Percentiles rank a stretch among this genome's conserved stretches.
Conservation (phyloP, 371 early-diverging fungal species). For the Rhizomucor pusillus region DNA sequence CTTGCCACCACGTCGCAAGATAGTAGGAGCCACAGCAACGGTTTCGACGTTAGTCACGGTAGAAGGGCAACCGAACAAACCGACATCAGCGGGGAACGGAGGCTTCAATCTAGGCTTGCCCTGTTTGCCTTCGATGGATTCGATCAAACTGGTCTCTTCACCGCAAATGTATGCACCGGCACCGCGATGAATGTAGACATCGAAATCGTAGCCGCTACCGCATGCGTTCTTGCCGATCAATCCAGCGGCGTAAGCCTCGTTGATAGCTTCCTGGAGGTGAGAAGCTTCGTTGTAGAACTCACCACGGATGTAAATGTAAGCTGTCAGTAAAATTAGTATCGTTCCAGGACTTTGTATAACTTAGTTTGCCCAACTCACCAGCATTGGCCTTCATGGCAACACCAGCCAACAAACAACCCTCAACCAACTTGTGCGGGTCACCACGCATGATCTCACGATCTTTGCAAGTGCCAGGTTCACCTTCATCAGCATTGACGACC, state of each 20-base stretch:
- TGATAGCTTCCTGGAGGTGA: conserved; percentile 91
- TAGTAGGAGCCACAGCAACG: conserved; percentile 96
- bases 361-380: conserved; percentile 50
- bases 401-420: conserved; percentile 96
- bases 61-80: conserved; percentile 97
- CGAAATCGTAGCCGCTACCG: conserved; percentile 94
- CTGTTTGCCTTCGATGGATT: conserved; percentile 96
- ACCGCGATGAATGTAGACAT: conserved; percentile 95
- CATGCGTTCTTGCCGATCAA: conserved; percentile 98
- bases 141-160: conserved; percentile 97
- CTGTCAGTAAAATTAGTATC: conserved; percentile 22
- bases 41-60: conserved; percentile 98
- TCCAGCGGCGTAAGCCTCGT: conserved; percentile 92
- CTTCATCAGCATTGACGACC: conserved; percentile 98
- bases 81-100: conserved; percentile 98
- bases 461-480: conserved; percentile 98
- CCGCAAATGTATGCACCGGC: conserved; percentile 98
- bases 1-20: conserved; percentile 85
- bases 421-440: conserved; percentile 97
- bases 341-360: neutral
- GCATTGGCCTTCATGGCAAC: conserved; percentile 97
- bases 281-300: conserved; percentile 97
- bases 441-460: conserved; percentile 98
- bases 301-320: conserved; percentile 98
- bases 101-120: conserved; percentile 98